phyloP scores from a whole-genome alignment of 805 yeast species.

The Metschnikowia koreensis region DNA sequence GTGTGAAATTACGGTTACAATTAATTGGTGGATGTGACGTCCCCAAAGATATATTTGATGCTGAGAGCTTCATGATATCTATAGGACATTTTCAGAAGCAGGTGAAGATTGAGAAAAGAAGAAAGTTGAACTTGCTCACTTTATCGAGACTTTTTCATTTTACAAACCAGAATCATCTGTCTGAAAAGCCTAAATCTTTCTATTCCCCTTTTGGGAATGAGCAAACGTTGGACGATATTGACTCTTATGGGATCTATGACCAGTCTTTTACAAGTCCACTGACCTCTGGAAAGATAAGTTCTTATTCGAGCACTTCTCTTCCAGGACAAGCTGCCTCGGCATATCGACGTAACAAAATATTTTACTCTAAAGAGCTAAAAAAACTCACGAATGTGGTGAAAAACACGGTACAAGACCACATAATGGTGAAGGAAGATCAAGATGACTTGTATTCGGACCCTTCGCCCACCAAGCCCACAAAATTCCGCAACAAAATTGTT shows the following conservation, averaged over 20 bases:
- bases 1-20: slow-evolving; percentile 61
- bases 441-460: slow-evolving; percentile 16
- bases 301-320: background rate
- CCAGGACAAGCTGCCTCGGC: slow-evolving; percentile 17
- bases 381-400: slow-evolving; percentile 67
- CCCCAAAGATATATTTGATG: slow-evolving; percentile 83
- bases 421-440: slow-evolving; percentile 21
- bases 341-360: slow-evolving; percentile 26
- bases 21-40: slow-evolving; percentile 43
- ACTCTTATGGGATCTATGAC: slow-evolving; percentile 1
- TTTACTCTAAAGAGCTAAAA: slow-evolving; percentile 42
- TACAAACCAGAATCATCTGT: slow-evolving; percentile 33
- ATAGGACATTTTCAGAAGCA: slow-evolving; percentile 79
- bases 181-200: slow-evolving; percentile 21
- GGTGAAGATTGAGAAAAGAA: slow-evolving; percentile 48
- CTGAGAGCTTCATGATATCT: slow-evolving; percentile 62
- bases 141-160: slow-evolving; percentile 33
- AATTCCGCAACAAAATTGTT: slow-evolving; percentile 33
- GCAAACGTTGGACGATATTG: slow-evolving; percentile 10
- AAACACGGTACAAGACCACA: slow-evolving; percentile 65
- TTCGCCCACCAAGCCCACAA: slow-evolving; percentile 17
- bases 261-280: slow-evolving; percentile 1
- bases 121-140: slow-evolving; percentile 59
- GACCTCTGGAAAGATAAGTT: background rate
- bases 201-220: slow-evolving; percentile 14